Evolutionary conservation across 2,329 filamentous ascomycete genomes (phyloP).

Genomic region (Colletotrichum shisoi): DNA sequence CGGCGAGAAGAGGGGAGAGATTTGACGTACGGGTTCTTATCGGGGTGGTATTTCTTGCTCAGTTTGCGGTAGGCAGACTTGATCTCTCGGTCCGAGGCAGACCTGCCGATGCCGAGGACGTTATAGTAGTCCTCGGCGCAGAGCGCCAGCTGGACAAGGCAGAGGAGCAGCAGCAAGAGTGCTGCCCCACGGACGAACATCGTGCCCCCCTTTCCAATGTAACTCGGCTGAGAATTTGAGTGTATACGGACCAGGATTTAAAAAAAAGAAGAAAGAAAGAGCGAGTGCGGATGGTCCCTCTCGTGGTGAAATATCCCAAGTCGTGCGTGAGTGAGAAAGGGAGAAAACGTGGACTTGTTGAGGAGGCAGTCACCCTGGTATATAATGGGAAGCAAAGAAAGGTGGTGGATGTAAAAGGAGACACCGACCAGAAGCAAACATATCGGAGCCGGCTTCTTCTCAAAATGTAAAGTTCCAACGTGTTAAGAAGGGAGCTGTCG

Average conservation of each 20-base stretch:
- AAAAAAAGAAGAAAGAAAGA: background rate
- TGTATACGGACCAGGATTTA: background rate
- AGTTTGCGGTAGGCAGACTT: slow-evolving; percentile 92
- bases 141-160: slow-evolving; percentile 62
- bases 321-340: too few species aligned
- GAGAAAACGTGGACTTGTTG: background rate
- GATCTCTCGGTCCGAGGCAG: slow-evolving; percentile 84
- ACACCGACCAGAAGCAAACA: slow-evolving; percentile 25
- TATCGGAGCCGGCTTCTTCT: slow-evolving; percentile 19
- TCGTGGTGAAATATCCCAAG: background rate
- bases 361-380: background rate
- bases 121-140: slow-evolving; percentile 82
- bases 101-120: slow-evolving; percentile 79
- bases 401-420: slow-evolving; percentile 2
- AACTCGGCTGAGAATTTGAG: slow-evolving; percentile 6
- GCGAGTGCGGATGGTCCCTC: background rate
- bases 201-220: slow-evolving; percentile 42
- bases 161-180: slow-evolving; percentile 60
- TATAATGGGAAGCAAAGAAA: background rate
- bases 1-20: background rate
- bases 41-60: slow-evolving; percentile 95
- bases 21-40: slow-evolving; percentile 87
- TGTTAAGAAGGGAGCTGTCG: slow-evolving; percentile 40
- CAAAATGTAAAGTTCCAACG: slow-evolving; percentile 41
- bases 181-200: slow-evolving; percentile 63